Evolutionary conservation across 192 early-diverging fungal genomes (phyloP).

Genomic region (Mortierella claussenii): DNA sequence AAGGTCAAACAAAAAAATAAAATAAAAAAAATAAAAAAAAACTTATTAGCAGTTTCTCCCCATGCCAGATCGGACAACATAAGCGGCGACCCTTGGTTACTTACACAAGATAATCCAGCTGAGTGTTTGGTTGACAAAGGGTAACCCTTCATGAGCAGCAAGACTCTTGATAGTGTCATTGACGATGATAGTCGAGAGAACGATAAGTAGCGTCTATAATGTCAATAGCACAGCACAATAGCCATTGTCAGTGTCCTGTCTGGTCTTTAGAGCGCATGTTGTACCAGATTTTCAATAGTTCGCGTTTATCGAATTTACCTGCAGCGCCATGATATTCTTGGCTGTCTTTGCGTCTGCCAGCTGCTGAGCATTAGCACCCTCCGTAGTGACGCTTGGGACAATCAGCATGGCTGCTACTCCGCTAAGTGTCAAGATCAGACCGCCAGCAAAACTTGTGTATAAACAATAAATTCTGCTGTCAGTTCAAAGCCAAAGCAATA

Average conservation of each 20-base stretch:
- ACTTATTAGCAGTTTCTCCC: too few species aligned
- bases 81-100: too few species aligned
- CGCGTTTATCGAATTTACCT: conserved; percentile 11
- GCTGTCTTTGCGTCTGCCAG: conserved; percentile 12
- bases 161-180: conserved; percentile 71
- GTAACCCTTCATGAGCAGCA: conserved; percentile 68
- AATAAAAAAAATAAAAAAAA: neutral
- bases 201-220: conserved; percentile 58
- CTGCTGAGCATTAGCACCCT: conserved; percentile 12
- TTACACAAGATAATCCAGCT: conserved; percentile 77
- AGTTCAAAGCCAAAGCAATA: too few species aligned
- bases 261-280: too few species aligned
- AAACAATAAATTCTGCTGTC: too few species aligned
- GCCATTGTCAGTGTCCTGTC: too few species aligned
- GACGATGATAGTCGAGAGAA: conserved; percentile 67
- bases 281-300: too few species aligned
- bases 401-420: conserved; percentile 28
- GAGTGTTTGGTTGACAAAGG: conserved; percentile 70
- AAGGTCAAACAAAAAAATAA: neutral
- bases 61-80: too few species aligned
- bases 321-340: conserved; percentile 34
- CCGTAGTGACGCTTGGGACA: conserved; percentile 20
- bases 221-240: too few species aligned
- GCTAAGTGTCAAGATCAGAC: conserved; percentile 40
- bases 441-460: conserved; percentile 53